A percentile compares a stretch with the other conserved stretches of the same genome.
These are phyloP conservation scores for Penicillium waksmanii DNA, from an alignment of 495 filamentous ascomycete species.

Conservation along the genomic window DNA sequence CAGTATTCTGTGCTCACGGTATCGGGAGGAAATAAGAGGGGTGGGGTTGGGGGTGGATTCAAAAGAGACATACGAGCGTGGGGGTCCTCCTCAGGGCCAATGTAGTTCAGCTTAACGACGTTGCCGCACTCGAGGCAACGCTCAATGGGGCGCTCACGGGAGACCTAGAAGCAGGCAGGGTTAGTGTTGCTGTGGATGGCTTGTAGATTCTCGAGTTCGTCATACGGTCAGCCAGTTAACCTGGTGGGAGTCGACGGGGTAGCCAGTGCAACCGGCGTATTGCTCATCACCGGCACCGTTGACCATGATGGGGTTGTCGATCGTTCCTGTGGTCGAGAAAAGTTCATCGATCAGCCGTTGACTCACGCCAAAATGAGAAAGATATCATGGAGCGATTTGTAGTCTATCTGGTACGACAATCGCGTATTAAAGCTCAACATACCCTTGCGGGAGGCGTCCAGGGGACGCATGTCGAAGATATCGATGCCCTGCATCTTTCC, in stretches of 20 bases:
- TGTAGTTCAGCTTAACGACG: constrained; percentile 95
- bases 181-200: not conserved
- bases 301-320: constrained; percentile 87
- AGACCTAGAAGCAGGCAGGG: constrained; percentile 56
- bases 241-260: constrained; percentile 85
- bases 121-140: constrained; percentile 95
- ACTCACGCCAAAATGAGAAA: not conserved
- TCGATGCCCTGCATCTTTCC: constrained; percentile 99
- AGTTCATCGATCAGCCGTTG: constrained; percentile 13
- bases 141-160: constrained; percentile 86
- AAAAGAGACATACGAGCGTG: constrained; percentile 51
- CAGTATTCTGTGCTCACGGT: constrained; percentile 6
- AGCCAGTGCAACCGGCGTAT: constrained; percentile 95
- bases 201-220: constrained; percentile 10
- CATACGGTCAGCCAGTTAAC: constrained; percentile 88
- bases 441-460: constrained; percentile 89
- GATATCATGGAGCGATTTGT: not conserved
- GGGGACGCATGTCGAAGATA: constrained; percentile 96
- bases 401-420: not conserved
- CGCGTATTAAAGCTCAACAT: constrained; percentile 27
- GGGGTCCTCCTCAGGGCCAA: constrained; percentile 76
- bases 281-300: constrained; percentile 92
- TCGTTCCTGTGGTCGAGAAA: constrained; percentile 63
- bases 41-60: not conserved
- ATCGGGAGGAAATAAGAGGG: not conserved